Base-by-base conservation (phyloP, 306 rosid species). In the Arachis hypogaea region DNA sequence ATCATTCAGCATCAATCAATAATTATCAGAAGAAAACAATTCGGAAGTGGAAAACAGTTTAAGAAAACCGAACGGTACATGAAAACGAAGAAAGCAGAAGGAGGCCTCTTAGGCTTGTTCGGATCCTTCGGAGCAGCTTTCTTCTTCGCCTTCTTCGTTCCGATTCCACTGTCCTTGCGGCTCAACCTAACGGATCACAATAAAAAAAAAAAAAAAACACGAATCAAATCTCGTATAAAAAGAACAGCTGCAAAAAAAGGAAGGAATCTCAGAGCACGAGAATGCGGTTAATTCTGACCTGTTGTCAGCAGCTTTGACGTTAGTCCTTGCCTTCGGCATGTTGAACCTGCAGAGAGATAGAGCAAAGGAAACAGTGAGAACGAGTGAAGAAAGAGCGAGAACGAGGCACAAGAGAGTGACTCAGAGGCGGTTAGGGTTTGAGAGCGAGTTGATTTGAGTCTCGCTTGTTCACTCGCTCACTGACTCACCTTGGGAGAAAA, bases 81-180 rank as follows among this genome's bases (percentile, higher is more conserved):
- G 86, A 88, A 92, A 58, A 90, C 96, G 60, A 92, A 92, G 94
- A 92, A 92, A 66, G 98, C 96, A 73, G 94, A 88, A 0, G 98
- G 91, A 77, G 98, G 98, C 86, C 94, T 90, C 83, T 90, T 90
- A 0, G 98, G 98, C 88, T 86, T 92, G 89, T 90, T 92, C 5
- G 94, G 98, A 90, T 90, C 98, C 86, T 90, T 92, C 38, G 38
- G 4, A 0, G 74, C 85, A 11, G 87, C 91, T 55, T 86, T 92
- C 82, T 80, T 92, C 82, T 80, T 89, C 30, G 79, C 6, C 9
- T 63, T 68, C 77, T 84, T 87, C 80, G 76, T 85, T 5, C 88
- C 87, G 2, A 84, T 79, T 41, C 87, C 91, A 49, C 83, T 85
- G 60, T 83, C 80, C 77, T 88, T 90, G 44, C 81, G 86, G 85